Conservation (phyloP, 345 rosid species). For the Rubroshorea leprosula region DNA sequence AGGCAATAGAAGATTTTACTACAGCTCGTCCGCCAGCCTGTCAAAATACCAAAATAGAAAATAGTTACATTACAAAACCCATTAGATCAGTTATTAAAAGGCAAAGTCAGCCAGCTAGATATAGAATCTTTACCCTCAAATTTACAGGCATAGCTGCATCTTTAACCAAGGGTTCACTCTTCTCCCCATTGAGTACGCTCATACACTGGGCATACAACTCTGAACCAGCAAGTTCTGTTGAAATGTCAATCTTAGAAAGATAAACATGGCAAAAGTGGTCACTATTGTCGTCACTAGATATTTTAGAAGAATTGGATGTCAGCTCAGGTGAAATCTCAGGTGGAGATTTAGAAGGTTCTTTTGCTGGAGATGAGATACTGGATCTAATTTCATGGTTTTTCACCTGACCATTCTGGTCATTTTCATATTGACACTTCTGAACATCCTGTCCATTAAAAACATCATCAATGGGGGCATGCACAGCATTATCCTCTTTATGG, state of each 20-base stretch:
- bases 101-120: background rate
- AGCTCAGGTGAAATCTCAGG: constrained; percentile 29
- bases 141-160: constrained; percentile 42
- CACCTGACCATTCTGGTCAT: constrained; percentile 26
- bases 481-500: constrained; percentile 51
- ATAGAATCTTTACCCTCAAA: constrained; percentile 47
- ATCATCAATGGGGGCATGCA: constrained; percentile 48
- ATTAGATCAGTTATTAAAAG: background rate
- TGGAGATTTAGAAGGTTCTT: constrained; percentile 31
- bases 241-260: constrained; percentile 84
- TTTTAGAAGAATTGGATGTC: constrained; percentile 33
- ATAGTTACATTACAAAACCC: constrained; percentile 14
- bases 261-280: constrained; percentile 35
- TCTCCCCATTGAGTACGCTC: constrained; percentile 34
- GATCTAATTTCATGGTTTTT: constrained; percentile 46
- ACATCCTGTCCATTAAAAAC: constrained; percentile 36
- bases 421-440: constrained; percentile 36
- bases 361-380: constrained; percentile 36
- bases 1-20: constrained; percentile 37
- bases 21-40: constrained; percentile 73
- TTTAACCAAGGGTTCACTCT: constrained; percentile 31
- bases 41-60: constrained; percentile 13
- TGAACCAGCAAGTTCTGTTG: constrained; percentile 61
- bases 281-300: constrained; percentile 21
- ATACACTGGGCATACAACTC: constrained; percentile 52